Evolutionary conservation across 148 eudicot genomes (phyloP).

Genomic region (Dianthus caryophyllus): DNA sequence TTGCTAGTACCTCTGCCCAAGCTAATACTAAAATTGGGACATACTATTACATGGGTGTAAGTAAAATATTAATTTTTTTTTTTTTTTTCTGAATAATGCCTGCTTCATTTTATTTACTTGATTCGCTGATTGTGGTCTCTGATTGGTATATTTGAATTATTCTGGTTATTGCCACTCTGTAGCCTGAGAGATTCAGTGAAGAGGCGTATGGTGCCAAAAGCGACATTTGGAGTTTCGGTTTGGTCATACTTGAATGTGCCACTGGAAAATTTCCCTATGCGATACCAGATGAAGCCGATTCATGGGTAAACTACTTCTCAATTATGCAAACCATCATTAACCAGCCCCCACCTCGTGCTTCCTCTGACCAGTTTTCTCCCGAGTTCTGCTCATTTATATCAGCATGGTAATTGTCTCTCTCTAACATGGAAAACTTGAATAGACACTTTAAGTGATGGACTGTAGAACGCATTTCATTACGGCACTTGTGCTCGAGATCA

Average conservation of each 20-base stretch:
- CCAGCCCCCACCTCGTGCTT: conserved; percentile 73
- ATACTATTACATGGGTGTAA: conserved; percentile 93
- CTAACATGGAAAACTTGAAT: not conserved
- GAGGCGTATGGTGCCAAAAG: conserved; percentile 58
- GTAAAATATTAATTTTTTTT: conserved; percentile 32
- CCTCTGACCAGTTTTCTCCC: conserved; percentile 69
- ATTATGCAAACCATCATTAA: conserved; percentile 83
- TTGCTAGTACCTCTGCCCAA: conserved; percentile 85
- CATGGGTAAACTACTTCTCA: conserved; percentile 61
- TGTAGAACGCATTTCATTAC: not conserved
- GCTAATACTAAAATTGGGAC: conserved; percentile 93
- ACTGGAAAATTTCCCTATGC: conserved; percentile 76
- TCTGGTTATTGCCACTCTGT: conserved; percentile 6
- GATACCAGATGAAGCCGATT: conserved; percentile 55
- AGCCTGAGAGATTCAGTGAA: conserved; percentile 94
- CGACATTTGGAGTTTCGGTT: conserved; percentile 97
- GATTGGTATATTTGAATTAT: conserved; percentile 4
- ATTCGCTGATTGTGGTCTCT: not conserved
- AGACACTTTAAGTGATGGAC: not conserved
- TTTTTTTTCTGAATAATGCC: too few species aligned
- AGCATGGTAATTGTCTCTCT: conserved; percentile 49
- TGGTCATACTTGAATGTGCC: conserved; percentile 91
- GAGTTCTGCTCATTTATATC: conserved; percentile 95
- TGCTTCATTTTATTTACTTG: not conserved
- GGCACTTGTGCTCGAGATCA: not conserved